phyloP scores from a whole-genome alignment of 495 filamentous ascomycete genomes.

The Friedmanniomyces endolithicus region DNA sequence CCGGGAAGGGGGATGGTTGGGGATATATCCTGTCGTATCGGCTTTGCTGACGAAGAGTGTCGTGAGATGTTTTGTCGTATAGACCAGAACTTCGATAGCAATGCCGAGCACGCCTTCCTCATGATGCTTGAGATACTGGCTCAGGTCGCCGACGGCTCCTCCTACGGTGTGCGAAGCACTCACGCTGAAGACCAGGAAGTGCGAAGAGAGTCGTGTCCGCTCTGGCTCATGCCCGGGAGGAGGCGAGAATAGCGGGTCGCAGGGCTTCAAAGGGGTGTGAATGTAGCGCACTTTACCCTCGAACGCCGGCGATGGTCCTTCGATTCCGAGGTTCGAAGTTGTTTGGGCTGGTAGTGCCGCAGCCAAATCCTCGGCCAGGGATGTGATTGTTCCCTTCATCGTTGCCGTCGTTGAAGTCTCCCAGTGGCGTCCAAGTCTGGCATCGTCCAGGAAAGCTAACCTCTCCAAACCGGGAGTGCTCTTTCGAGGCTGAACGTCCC shows the following conservation, averaged over 20 bases:
- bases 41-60: constrained; percentile 94
- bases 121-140: constrained; percentile 29
- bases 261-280: constrained; percentile 67
- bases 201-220: constrained; percentile 72
- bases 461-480: too few relatives aligned
- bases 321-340: neutral
- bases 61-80: constrained; percentile 62
- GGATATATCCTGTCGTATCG: constrained; percentile 82
- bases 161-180: constrained; percentile 13
- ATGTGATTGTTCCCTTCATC: neutral
- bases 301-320: constrained; percentile 33
- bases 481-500: too few relatives aligned
- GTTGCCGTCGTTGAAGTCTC: neutral
- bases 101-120: constrained; percentile 45
- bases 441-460: neutral
- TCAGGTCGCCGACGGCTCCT: constrained; percentile 28
- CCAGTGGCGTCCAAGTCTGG: neutral
- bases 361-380: constrained; percentile 39
- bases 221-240: constrained; percentile 56
- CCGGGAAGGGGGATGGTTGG: constrained; percentile 53
- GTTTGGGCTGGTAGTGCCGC: constrained; percentile 45
- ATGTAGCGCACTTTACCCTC: constrained; percentile 71
- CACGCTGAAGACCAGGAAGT: constrained; percentile 70
- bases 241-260: constrained; percentile 63
- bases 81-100: constrained; percentile 56